Conservation (phyloP, 2,329 filamentous ascomycete genomes). For the Pseudogymnoascus sp. region DNA sequence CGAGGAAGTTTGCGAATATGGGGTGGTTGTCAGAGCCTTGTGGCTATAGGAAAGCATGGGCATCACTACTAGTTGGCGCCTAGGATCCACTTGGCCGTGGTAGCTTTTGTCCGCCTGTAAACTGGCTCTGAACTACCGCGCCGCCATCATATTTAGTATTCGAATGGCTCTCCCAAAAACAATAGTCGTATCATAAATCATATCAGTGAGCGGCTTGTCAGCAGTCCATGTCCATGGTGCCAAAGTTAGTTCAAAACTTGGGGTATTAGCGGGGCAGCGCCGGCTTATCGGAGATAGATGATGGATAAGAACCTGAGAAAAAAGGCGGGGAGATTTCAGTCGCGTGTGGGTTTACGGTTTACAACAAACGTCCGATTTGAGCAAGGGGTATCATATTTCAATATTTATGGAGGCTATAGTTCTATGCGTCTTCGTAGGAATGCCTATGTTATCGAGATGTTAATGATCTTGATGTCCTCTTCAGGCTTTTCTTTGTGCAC, state of each 20-base stretch:
- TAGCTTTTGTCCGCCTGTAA: neutral
- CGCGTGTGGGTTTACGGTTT: neutral
- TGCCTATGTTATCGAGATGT: constrained; percentile 48
- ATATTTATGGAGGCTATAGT: neutral
- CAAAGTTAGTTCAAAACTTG: neutral
- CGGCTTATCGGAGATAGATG: neutral
- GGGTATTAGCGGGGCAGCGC: neutral
- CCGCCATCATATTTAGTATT: neutral
- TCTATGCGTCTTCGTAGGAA: neutral
- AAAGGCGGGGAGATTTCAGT: neutral
- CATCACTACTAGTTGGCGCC: neutral
- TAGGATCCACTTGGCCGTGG: neutral
- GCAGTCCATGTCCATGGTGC: neutral
- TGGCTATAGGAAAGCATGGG: neutral
- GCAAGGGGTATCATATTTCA: constrained; percentile 5
- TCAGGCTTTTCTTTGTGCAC: constrained; percentile 88
- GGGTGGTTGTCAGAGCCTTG: neutral
- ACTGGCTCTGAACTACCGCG: neutral
- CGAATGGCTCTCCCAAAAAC: neutral
- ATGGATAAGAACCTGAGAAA: neutral
- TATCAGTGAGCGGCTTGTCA: neutral
- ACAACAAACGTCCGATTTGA: neutral
- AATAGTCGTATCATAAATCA: constrained; percentile 6
- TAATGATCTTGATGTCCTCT: constrained; percentile 95
- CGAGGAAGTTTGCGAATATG: neutral